Evolutionary conservation across 495 filamentous ascomycete genomes (phyloP), one percentile per base, ranked within the genome.

Genomic region (Penicillium cosmopolitanum): DNA sequence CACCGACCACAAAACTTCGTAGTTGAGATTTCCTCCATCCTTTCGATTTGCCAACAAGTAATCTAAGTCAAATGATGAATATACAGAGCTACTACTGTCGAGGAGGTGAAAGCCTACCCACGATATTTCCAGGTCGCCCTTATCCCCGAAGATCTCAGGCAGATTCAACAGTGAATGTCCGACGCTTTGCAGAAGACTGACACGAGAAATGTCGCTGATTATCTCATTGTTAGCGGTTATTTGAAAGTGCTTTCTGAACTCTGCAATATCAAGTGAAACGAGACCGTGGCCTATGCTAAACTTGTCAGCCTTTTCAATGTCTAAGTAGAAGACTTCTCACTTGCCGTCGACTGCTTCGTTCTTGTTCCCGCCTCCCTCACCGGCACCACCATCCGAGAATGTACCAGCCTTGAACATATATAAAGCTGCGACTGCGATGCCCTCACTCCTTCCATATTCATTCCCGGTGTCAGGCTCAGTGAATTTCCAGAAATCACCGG

Each of bases 401-500:
- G 76, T 67, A 8, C 82, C 82, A 8, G 71, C 65, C 50, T 80
- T 74, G 61, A 85, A 85, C 84, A 86, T 86, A 65, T 85, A 80
- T 28, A 85, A 62, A 50, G 80, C 80, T 2, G 84, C 82, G 4
- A 86, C 83, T 1, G 84, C 84, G 42, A 86, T 83, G 12, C 84
- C 84, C 56, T 86, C 84, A 57, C 82, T 85, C n/a, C 84, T 69
- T 6, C 69, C 75, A 53, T 81, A 84, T 1, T 73, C 56, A 35
- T 73, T 66, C 15, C 76, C 81, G 7, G 76, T 80, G 35, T 72
- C 74, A 8, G 81, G 80, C 63, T 83, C 83, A 1, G 70, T 75
- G 57, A 81, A 86, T 4, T 71, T 70, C 92, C 92, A 96, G 25
- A 78, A 74, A 13, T 88, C 89, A 23, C 92, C 92, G 1, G 92